phyloP scores from a whole-genome alignment of 441 rosid species.

The Erysimum pusillum region DNA sequence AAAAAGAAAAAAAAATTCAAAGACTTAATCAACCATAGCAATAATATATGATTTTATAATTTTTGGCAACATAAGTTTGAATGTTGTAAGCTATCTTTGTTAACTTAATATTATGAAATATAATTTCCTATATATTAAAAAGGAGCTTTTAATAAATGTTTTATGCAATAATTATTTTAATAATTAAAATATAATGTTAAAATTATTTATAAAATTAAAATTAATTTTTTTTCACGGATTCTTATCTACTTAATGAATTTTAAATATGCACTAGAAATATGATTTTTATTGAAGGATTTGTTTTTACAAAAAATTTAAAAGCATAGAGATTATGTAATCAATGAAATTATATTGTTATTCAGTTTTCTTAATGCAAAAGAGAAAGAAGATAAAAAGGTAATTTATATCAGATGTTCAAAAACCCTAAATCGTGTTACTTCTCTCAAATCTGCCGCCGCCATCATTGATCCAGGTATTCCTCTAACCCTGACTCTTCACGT shows the following conservation, averaged over 20 bases:
- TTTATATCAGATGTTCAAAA: constrained; percentile 43
- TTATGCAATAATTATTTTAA: too few species aligned
- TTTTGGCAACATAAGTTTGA: background rate
- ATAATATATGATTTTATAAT: background rate
- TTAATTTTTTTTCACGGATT: too few species aligned
- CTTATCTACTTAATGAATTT: too few species aligned
- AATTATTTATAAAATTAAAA: too few species aligned
- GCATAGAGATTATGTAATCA: constrained; percentile 2
- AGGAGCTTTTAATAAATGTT: too few species aligned
- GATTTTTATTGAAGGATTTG: too few species aligned
- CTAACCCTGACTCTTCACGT: constrained; percentile 11
- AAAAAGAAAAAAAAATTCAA: too few species aligned
- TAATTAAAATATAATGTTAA: too few species aligned
- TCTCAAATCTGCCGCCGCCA: constrained; percentile 46
- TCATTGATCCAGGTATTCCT: constrained; percentile 41
- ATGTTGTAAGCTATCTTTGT: too few species aligned
- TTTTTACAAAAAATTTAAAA: background rate
- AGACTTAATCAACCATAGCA: background rate
- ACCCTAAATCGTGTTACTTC: constrained; percentile 42
- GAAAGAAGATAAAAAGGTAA: constrained; percentile 28
- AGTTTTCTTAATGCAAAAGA: constrained; percentile 32
- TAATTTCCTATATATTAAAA: background rate
- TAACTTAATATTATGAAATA: background rate
- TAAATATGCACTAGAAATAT: too few species aligned
- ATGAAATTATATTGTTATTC: constrained; percentile 2